phyloP scores from a whole-genome alignment of 1,284 basidiomycete species.

The Vanrija sp. region DNA sequence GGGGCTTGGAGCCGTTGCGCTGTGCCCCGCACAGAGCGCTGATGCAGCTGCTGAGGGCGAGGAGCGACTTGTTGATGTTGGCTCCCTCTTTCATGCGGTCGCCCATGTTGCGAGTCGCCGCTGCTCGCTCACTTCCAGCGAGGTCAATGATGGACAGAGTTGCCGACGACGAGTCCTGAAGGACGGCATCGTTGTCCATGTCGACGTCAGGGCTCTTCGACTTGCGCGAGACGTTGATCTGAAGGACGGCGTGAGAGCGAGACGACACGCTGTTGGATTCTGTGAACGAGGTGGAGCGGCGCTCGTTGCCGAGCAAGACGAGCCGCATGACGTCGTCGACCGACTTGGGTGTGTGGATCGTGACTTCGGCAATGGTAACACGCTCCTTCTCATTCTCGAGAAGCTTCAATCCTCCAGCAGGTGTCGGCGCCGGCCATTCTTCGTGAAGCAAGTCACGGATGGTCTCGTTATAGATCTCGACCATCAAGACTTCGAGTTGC shows the following conservation, averaged over 20 bases:
- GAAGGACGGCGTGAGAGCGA: conserved; percentile 90
- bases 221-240: conserved; percentile 82
- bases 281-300: conserved; percentile 85
- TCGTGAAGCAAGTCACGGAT: conserved; percentile 90
- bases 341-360: conserved; percentile 68
- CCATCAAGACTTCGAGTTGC: conserved; percentile 84
- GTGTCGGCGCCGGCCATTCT: conserved; percentile 51
- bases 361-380: conserved; percentile 81
- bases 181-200: conserved; percentile 29
- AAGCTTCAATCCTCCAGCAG: conserved; percentile 79
- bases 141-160: conserved; percentile 95
- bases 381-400: conserved; percentile 76
- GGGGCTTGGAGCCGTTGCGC: conserved; percentile 70
- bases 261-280: conserved; percentile 93
- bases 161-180: conserved; percentile 67
- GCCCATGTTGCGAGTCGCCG: conserved; percentile 93
- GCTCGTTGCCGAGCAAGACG: conserved; percentile 77
- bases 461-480: conserved; percentile 97
- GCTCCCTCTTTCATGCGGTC: conserved; percentile 95
- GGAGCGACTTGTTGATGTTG: conserved; percentile 94
- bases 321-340: conserved; percentile 91
- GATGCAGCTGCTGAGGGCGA: conserved; percentile 93
- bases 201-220: conserved; percentile 52
- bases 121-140: conserved; percentile 90
- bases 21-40: conserved; percentile 78